Conservation (phyloP, 2,329 filamentous ascomycete species). For the Septoria petroselini region DNA sequence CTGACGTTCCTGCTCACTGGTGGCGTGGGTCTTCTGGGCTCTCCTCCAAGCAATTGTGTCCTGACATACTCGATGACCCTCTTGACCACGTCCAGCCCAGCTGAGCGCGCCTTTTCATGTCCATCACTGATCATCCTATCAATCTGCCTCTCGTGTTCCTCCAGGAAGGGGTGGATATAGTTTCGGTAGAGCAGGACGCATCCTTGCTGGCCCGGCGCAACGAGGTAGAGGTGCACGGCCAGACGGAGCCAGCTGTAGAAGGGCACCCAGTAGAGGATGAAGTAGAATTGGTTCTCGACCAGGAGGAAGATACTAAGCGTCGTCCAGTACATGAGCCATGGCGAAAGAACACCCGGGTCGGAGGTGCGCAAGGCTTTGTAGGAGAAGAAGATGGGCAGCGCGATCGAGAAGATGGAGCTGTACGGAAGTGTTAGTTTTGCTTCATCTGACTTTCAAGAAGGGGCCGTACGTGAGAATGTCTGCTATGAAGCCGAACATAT, state of each 20-base stretch:
- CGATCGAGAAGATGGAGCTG: conserved; percentile 81
- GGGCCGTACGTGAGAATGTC: conserved; percentile 70
- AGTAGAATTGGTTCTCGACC: conserved; percentile 82
- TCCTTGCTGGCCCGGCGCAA: conserved; percentile 95
- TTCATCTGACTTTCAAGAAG: conserved; percentile 21
- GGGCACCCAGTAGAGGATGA: conserved; percentile 85
- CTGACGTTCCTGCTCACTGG: conserved; percentile 47
- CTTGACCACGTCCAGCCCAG: conserved; percentile 62
- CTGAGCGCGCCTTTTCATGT: conserved; percentile 73
- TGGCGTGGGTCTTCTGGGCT: conserved; percentile 55
- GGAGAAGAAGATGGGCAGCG: conserved; percentile 93
- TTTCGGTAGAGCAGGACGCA: conserved; percentile 80
- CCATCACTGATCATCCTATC: conserved; percentile 81
- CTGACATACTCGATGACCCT: conserved; percentile 57
- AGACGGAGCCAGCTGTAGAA: conserved; percentile 93
- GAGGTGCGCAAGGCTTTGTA: conserved; percentile 96
- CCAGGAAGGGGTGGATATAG: conserved; percentile 82
- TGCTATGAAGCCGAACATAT: conserved; percentile 74
- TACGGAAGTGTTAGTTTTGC: conserved; percentile 3
- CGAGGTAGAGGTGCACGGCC: conserved; percentile 84
- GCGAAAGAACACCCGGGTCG: conserved; percentile 82
- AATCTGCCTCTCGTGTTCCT: conserved; percentile 81
- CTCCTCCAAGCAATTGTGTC: conserved; percentile 74
- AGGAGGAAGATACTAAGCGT: conserved; percentile 78
- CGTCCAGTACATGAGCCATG: conserved; percentile 99